Conservation (phyloP, 75 land plant species). For the Cunninghamia lanceolata region DNA sequence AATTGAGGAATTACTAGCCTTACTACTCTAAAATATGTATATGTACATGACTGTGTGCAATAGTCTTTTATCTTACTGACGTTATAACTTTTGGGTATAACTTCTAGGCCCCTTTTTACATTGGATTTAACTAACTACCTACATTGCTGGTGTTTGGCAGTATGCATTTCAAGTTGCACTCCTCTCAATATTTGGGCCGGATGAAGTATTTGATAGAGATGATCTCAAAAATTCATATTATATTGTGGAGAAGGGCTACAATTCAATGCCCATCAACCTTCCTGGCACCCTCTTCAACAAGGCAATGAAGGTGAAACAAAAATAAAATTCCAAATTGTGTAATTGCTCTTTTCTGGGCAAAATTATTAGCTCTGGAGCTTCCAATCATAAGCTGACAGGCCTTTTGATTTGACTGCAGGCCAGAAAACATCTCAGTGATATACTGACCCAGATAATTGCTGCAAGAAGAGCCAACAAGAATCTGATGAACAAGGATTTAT, state of each 20-base stretch:
- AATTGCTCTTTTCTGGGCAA: neutral
- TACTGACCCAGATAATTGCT: constrained; percentile 48
- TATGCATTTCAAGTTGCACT: constrained; percentile 76
- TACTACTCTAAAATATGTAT: neutral
- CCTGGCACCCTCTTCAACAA: constrained; percentile 80
- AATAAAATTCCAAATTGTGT: neutral
- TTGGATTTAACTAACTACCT: neutral
- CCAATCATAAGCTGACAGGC: neutral
- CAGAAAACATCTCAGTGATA: constrained; percentile 50
- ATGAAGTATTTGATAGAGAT: constrained; percentile 49
- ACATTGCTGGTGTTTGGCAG: constrained; percentile 29
- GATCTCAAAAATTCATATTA: constrained; percentile 73
- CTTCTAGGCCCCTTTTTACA: neutral
- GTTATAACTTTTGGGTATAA: neutral
- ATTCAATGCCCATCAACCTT: constrained; percentile 83
- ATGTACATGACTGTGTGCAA: no score
- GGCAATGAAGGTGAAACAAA: constrained; percentile 63
- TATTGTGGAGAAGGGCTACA: constrained; percentile 81
- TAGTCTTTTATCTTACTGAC: no score
- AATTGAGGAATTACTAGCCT: neutral
- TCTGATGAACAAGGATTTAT: constrained; percentile 32
- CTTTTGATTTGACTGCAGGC: constrained; percentile 26
- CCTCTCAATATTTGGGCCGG: constrained; percentile 68
- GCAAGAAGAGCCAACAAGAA: constrained; percentile 35
- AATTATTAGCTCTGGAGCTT: neutral